phyloP scores from a whole-genome alignment of 345 rosid genomes.

The Carallia pectinifolia region DNA sequence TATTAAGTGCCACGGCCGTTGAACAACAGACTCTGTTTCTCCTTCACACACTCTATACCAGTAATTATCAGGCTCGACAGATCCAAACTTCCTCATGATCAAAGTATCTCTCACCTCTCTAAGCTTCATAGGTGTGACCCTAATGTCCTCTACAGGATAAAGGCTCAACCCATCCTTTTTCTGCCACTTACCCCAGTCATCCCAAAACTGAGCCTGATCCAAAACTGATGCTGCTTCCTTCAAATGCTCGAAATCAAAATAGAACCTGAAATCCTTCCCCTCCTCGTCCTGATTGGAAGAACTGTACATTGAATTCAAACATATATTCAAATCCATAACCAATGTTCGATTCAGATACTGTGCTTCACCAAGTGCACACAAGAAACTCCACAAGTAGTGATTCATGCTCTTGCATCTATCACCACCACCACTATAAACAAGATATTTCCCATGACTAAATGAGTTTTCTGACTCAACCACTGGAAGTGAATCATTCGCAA shows the following conservation, averaged over 20 bases:
- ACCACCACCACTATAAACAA: conserved; percentile 76
- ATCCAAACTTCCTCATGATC: conserved; percentile 91
- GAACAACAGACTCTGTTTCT: conserved; percentile 67
- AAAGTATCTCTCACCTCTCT: conserved; percentile 57
- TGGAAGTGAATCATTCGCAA: conserved; percentile 72
- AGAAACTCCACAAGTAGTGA: conserved; percentile 92
- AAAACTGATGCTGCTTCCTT: conserved; percentile 81
- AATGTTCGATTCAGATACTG: conserved; percentile 84
- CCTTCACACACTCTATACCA: conserved; percentile 99
- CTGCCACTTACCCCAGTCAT: conserved; percentile 74
- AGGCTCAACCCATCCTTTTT: conserved; percentile 48
- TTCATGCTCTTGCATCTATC: conserved; percentile 97
- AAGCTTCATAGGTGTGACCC: conserved; percentile 75
- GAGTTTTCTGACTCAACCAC: conserved; percentile 67
- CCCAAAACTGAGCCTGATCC: conserved; percentile 87
- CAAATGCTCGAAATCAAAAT: conserved; percentile 93
- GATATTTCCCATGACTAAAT: conserved; percentile 62
- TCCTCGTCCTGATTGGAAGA: conserved; percentile 78
- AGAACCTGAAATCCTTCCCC: conserved; percentile 92
- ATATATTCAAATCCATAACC: conserved; percentile 82
- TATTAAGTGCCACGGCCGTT: conserved; percentile 83
- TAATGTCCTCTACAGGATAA: conserved; percentile 67
- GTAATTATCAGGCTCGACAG: conserved; percentile 85
- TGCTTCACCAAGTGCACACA: conserved; percentile 95
- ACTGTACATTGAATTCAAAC: conserved; percentile 68